Percentiles rank a stretch among this genome's conserved stretches.
Conservation (phyloP, 1,284 basidiomycete genomes). For the Laetiporus sulphureus region DNA sequence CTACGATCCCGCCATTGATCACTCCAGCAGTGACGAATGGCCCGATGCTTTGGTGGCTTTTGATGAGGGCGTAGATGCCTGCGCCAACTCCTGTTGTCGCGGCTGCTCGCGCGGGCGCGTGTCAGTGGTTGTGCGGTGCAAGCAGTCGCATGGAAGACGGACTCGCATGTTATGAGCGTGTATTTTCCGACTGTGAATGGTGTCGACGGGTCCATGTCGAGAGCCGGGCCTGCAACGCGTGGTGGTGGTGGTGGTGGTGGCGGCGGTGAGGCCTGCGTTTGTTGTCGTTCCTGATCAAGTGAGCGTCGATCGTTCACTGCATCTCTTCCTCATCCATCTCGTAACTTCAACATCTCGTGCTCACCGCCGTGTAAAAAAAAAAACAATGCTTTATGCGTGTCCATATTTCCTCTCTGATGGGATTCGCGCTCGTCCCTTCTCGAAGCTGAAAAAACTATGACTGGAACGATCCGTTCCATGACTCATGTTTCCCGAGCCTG, state of each 20-base stretch:
- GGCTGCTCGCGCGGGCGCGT: slow-evolving; percentile 29
- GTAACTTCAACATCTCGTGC: too few species aligned
- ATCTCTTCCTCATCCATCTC: too few species aligned
- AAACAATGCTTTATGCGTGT: too few species aligned
- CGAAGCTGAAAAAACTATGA: slow-evolving; percentile 2
- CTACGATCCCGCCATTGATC: slow-evolving; percentile 60
- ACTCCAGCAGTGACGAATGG: slow-evolving; percentile 45
- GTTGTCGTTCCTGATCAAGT: too few species aligned
- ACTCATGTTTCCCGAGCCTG: not conserved
- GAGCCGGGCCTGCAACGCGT: too few species aligned
- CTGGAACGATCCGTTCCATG: not conserved
- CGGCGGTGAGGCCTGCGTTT: too few species aligned
- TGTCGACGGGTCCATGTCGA: slow-evolving; percentile 36
- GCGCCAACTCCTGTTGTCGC: slow-evolving; percentile 43
- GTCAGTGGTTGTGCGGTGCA: slow-evolving; percentile 19
- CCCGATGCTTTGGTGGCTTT: slow-evolving; percentile 29
- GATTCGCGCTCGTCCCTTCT: too few species aligned
- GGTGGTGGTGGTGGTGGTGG: too few species aligned
- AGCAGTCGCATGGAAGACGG: slow-evolving; percentile 36
- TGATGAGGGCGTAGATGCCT: slow-evolving; percentile 47
- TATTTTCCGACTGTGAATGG: slow-evolving; percentile 46
- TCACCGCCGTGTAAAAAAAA: too few species aligned
- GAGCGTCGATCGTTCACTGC: too few species aligned
- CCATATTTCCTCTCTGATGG: too few species aligned
- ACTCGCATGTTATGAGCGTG: slow-evolving; percentile 67